Base-by-base conservation (phyloP, 106 monocot species). In the Xerophyta viscosa region DNA sequence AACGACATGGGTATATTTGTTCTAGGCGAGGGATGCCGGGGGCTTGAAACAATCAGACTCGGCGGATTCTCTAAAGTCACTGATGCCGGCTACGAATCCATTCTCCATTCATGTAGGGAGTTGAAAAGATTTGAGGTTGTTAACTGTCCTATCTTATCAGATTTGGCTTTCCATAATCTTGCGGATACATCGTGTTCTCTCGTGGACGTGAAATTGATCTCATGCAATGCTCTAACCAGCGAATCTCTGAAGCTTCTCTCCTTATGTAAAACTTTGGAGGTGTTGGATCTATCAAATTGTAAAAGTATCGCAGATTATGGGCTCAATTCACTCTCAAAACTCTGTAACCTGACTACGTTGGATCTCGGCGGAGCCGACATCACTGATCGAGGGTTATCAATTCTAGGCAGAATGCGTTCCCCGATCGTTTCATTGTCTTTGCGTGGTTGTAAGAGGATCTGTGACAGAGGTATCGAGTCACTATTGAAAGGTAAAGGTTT, bases 1-100 rank as follows among this genome's bases (percentile, higher is more conserved):
- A 84, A 74, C 37, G 93, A 93, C 71, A 36, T 87, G 50, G 93
- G 83, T 25, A 64, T 88, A 7, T 63, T 88, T 7, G 23, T 84
- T 24, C 66, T 88, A 9, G 73, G 80, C 15, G 93, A 88, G 20
- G 63, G 66, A 24, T 93, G 73, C 39, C 63, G 49, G 29, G 62
- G 49, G 24, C 80, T 93, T 26, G 69, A 83, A 69, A 71, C 70
- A 8, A 46, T 93, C 23, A 80, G 77, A 67, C 65, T 88, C 46
- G 74, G 64, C 52, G 78, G 93, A n/a, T 93, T 93, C 57, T 77
- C 83, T 13, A 88, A 54, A 64, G 83, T 93, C 52, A 93, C 83
- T 8, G 93, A 93, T 93, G 87, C 87, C 22, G 87, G 87, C 10
- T 93, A 72, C 45, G 66, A 47, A 23, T 74, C 73, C n/a, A 39